Evolutionary conservation across 2,329 filamentous ascomycete genomes (phyloP).

Genomic region (Rutstroemia sp.): DNA sequence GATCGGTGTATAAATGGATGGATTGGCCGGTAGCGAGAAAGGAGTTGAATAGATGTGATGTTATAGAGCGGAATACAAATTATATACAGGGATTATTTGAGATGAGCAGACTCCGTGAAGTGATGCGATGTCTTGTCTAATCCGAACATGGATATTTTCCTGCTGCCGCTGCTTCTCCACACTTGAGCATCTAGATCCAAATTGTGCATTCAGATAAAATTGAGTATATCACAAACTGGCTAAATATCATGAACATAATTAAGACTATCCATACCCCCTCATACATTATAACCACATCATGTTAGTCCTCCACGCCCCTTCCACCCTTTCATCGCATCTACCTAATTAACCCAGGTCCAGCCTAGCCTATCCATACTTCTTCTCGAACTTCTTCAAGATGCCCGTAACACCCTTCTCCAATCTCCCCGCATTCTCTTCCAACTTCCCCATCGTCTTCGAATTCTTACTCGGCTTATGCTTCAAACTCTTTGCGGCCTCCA

Average conservation of each 20-base stretch:
- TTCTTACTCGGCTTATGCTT: not conserved
- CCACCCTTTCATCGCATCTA: not conserved
- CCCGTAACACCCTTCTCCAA: slow-evolving; percentile 64
- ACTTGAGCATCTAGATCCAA: too few relatives aligned
- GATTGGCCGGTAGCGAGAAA: not conserved
- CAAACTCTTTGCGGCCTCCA: slow-evolving; percentile 38
- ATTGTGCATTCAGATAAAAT: not conserved
- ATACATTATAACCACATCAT: too few relatives aligned
- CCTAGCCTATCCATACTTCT: slow-evolving; percentile 38
- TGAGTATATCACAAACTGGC: not conserved
- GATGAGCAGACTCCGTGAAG: too few relatives aligned
- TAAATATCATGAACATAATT: not conserved
- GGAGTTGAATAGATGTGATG: not conserved
- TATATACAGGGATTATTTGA: too few relatives aligned
- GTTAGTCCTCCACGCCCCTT: too few relatives aligned
- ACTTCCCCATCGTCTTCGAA: slow-evolving; percentile 8
- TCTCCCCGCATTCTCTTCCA: slow-evolving; percentile 59
- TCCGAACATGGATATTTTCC: too few relatives aligned
- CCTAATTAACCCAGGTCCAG: not conserved
- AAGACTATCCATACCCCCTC: not conserved
- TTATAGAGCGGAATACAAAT: too few relatives aligned
- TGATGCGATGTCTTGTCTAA: too few relatives aligned
- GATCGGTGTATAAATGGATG: not conserved
- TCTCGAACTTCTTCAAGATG: slow-evolving; percentile 73
- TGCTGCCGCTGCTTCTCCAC: too few relatives aligned